Evolutionary conservation across 2,329 filamentous ascomycete species (phyloP), one percentile per base, ranked within the genome.

Genomic region (Sclerotinia sclerotiorum): DNA sequence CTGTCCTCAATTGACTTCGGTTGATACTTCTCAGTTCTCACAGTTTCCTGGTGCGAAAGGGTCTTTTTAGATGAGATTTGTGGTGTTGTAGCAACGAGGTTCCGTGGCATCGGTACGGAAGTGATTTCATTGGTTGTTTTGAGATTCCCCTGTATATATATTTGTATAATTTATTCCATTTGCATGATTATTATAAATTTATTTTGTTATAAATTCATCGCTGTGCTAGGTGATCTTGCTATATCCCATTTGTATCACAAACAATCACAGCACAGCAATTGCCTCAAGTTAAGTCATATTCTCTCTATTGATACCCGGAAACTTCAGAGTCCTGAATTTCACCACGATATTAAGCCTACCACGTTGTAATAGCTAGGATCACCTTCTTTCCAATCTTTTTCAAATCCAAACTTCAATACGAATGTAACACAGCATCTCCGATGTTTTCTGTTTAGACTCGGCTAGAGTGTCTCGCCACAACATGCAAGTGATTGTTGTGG

Each of bases 31-130:
- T 11, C 64, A 67, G 17, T 72, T 70, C 29, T 29, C 17, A 0
- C 29, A 68, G 2, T 72, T 58, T 29, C 69, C 67, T 52, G 65
- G 70, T n/a, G 27, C 60, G 2, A 69, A 32, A 13, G 69, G 66
- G 48, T 29, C 61, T 51, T 65, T 44, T 24, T 69, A 67, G 52
- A 10, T 46, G 13, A 24, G 35, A 35, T 56, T 5, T 17, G 29
- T 7, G 1, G 8, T 35, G 2, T 24, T 49, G 21, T 24, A 6
- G 5, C 13, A 17, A 49, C 5, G 13, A 17, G 39, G 19, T n/a
- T 15, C 15, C 5, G 58, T 19, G 44, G 21, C 19, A n/a, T 35
- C 5, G 3, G 32, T 3, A 5, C 21, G 5, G 1, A 8, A 46
- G 5, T n/a, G 39, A 13, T 1, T n/a, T 46, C 10, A 60, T 10